Evolutionary conservation across 495 filamentous ascomycete species (phyloP), one percentile per base, ranked within the genome.

Genomic region (Mytilinidion resinicola): DNA sequence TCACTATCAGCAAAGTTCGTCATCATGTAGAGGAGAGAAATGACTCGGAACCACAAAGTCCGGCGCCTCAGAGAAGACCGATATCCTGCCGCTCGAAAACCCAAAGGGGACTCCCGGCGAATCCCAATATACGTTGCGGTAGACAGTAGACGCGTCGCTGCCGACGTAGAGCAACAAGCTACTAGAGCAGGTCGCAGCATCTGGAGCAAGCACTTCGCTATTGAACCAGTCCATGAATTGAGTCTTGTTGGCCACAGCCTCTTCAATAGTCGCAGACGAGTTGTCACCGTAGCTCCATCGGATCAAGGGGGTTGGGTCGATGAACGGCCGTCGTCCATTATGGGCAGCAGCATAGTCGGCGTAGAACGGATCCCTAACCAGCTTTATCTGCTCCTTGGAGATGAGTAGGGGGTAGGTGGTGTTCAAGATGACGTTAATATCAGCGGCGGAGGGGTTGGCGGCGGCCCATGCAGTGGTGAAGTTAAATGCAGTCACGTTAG

Each of bases 281-380:
- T 77, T 71, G 55, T 80, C 76, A 30, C 77, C 82, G 64, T 73
- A 84, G 0, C 68, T 70, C 82, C 83, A 88, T 8, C 83, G 77
- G 1, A 71, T 58, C 4, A 82, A 62, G 1, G 82, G 82, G 0
- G 68, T 73, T 15, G 70, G 67, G 44, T 75, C 67, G 51, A 76
- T 63, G 52, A 70, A 69, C 2, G 73, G 75, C 3, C 46, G 49
- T n/a, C 68, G 63, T 30, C 71, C 69, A 46, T 68, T 62, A 47
- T 75, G 60, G 3, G 55, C 60, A n/a, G 68, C 67, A 10, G 65
- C 65, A 52, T 73, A 77, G 39, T 72, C 70, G 1, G 55, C 60
- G 36, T 74, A 70, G 67, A 77, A 77, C 0, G 69, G 70, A 20
- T 71, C 67, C 11, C 69, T 55, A 49, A 71, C 59, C 15, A 67